Evolutionary conservation across 805 yeast genomes (phyloP), one percentile per base, ranked within the genome.

Genomic region (Kodamaea fukazawae): DNA sequence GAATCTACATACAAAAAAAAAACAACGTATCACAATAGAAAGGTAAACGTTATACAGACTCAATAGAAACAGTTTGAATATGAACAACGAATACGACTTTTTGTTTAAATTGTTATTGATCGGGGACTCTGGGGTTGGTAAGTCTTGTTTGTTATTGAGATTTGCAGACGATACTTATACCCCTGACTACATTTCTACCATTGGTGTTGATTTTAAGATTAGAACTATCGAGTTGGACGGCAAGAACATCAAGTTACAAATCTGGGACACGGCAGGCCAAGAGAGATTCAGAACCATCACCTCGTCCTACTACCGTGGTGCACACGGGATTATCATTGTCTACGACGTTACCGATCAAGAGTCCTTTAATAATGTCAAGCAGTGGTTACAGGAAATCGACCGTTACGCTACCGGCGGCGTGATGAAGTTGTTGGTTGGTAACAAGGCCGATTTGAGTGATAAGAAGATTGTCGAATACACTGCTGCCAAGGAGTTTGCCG

Each of bases 221-320:
- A 81, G 89, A 71, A 86, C 93, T 36, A 84, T 86, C 41, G 98
- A 93, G 61, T 75, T 93, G 45, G 97, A 93, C 55, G 98, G 98
- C 50, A 93, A 93, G 73, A 87, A 96, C 40, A 93, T 93, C 62
- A 93, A 93, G 70, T 78, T 93, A 60, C 99, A 93, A 71, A 91
- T 93, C 60, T 93, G 99, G 99, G 99, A 93, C 63, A 93, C 99
- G 41, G 99, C 98, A 9, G 99, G 99, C 34, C 99, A 93, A 72
- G 99, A 93, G 67, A 76, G 99, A 55, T 93, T 93, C 73, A 83
- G 98, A 70, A 93, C 99, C 37, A 91, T 91, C 69, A 93, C 98
- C 9, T 86, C 96, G 10, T 87, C 96, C 11, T 91, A 91, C 71
- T 91, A 91, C 74, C 84, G 99, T 65, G 99, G 99, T 42, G 96